Evolutionary conservation across 2,329 filamentous ascomycete species (phyloP), one percentile per base, ranked within the genome.

Genomic region (Parascedosporium putredinis): DNA sequence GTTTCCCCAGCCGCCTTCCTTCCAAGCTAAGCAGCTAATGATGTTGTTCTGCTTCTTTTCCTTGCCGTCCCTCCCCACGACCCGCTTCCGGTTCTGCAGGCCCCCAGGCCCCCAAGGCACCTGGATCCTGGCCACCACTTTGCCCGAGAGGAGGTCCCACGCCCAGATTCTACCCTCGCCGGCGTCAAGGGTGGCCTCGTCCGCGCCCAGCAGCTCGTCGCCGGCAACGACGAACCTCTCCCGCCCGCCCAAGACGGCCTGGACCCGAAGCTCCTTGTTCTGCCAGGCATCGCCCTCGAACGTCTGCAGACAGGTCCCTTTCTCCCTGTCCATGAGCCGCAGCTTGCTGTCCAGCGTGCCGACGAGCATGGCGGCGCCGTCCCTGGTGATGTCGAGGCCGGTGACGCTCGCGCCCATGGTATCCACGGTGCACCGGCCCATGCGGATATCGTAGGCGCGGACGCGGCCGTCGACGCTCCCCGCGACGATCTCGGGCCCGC

Each of bases 401-500:
- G 88, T 95, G n/a, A 95, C 85, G 52, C 72, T 73, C 2, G 71
- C 75, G 49, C 79, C 78, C 47, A 93, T 68, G 1, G 88, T 79
- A 66, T 95, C 88, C 1, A 78, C 79, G 4, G 79, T 78, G 45
- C 82, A 74, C 48, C 71, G 73, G 0, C 90, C 90, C 73, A 79
- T 85, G 50, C 88, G 75, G 36, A 95, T 67, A 67, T 97, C 91
- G 67, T 97, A 96, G 52, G 75, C 75, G 49, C 91, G 73, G 1
- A 94, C 79, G 51, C 85, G 74, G 2, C 90, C 90, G 66, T 97
- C 91, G 51, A 95, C 87, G 62, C 87, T 90, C 0, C 84, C 88
- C 1, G 78, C 76, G 2, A 88, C 66, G 46, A 97, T 78, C 64
- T 81, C 76, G 6, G 69, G 60, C 1, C 69, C 74, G 16, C 68